Base-by-base conservation (phyloP, 2,329 filamentous ascomycete genomes). In the Ascosphaera apis region DNA sequence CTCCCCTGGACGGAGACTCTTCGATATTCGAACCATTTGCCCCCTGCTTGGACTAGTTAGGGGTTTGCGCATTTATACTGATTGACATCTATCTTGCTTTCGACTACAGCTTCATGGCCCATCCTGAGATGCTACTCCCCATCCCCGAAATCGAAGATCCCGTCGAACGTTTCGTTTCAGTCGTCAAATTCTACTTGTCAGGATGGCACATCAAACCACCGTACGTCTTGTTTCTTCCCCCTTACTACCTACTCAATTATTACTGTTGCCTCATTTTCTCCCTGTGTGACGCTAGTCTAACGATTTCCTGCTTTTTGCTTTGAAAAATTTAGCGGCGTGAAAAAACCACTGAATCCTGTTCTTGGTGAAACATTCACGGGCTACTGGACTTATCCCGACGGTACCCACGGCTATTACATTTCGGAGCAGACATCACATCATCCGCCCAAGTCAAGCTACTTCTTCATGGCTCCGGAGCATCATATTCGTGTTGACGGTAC, bases 181-280 rank as follows among this genome's bases (percentile, higher is more conserved):
- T 98, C 35, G 81, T 93, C 52, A 93, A 91, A 58, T 98, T 98
- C 56, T 98, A 98, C 56, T 65, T 98, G 32, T 92, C 83, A 55
- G 88, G 88, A 48, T 98, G 88, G 88, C 88, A 98, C 55, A 93
- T 98, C 53, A 88, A 86, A 57, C 88, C 88, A 50, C 79, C 83
- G 82, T 91, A 69, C 51, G 79, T 66, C 25, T 19, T 15, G 32
- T 37, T 16, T 3, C 17, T 11, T 28, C 8, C 16, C n/a, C 13
- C 15, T 4, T n/a, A 33, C 12, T n/a, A n/a, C 5, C 31, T 15
- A n/a, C 36, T 9, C 37, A 30, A 15, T 23, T 23, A n/a, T 12
- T 16, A 30, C 6, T 15, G 34, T 9, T 15, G 17, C 31, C 37
- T 16, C 40, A 17, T 12, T 16, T 17, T 6, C n/a, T n/a, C n/a